Conservation (phyloP, 495 filamentous ascomycete genomes). For the Neurospora sp. region DNA sequence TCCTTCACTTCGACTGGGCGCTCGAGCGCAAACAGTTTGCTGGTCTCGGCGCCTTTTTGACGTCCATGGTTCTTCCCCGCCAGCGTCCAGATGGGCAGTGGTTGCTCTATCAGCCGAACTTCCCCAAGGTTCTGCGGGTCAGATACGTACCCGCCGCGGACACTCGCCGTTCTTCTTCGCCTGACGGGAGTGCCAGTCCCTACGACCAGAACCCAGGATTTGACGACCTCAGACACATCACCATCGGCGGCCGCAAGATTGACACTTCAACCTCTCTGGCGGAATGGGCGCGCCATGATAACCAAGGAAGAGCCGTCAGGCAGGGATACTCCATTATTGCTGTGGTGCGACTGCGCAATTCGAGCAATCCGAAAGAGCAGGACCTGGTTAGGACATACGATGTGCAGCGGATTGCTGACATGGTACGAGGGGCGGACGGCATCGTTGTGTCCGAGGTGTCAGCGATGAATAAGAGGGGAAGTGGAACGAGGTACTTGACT, state of each 20-base stretch:
- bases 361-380: neutral
- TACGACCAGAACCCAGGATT: neutral
- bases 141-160: neutral
- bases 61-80: neutral
- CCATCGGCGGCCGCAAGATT: neutral
- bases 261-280: neutral
- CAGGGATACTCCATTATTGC: neutral
- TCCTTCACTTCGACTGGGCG: neutral
- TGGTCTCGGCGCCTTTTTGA: neutral
- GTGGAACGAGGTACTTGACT: neutral
- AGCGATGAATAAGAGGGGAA: neutral
- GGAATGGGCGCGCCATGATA: neutral
- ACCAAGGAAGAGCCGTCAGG: neutral
- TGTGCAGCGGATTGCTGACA: neutral
- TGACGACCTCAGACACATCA: neutral
- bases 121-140: neutral
- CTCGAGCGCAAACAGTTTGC: neutral
- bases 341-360: neutral
- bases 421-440: neutral
- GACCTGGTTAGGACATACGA: neutral
- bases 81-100: neutral
- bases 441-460: neutral
- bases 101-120: neutral
- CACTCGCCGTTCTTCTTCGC: neutral
- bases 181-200: neutral